These are phyloP conservation scores for Schizophyllum amplum DNA, from an alignment of 1,284 basidiomycete species.

Conservation along the genomic window DNA sequence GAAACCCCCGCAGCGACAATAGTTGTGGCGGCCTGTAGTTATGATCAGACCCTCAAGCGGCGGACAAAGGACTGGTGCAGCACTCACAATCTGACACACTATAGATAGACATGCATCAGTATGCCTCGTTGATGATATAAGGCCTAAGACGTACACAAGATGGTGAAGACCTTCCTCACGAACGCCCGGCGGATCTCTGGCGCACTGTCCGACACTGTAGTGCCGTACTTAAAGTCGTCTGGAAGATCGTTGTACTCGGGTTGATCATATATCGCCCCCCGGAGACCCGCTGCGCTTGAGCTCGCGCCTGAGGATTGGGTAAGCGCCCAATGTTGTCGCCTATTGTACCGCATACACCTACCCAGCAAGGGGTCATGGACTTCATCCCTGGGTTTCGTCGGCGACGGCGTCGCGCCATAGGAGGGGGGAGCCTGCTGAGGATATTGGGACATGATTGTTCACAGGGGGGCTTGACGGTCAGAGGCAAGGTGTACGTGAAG, in stretches of 20 bases:
- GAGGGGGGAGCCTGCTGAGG: no score
- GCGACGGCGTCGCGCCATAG: no score
- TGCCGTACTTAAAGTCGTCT: slow-evolving; percentile 85
- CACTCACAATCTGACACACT: slow-evolving; percentile 13
- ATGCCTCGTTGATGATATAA: neutral
- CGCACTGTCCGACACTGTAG: slow-evolving; percentile 66
- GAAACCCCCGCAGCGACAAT: slow-evolving; percentile 62
- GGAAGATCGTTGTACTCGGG: slow-evolving; percentile 64
- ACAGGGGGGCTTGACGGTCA: no score
- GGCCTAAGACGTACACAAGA: slow-evolving; percentile 49
- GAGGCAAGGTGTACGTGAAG: no score
- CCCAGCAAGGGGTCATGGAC: no score
- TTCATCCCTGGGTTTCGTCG: no score
- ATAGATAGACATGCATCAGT: slow-evolving; percentile 2
- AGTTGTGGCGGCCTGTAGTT: slow-evolving; percentile 53
- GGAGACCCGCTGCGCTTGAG: slow-evolving; percentile 34
- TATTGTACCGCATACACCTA: no score
- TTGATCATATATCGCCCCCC: slow-evolving; percentile 56
- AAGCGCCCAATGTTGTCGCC: no score
- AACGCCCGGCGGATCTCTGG: slow-evolving; percentile 67
- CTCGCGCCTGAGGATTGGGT: slow-evolving; percentile 8
- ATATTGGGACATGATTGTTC: no score
- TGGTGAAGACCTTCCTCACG: slow-evolving; percentile 75
- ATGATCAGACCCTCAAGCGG: slow-evolving; percentile 1
- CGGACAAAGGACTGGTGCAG: neutral